Percentiles rank a stretch among this genome's conserved stretches.
Conservation (phyloP, 495 filamentous ascomycete genomes). For the Rhypophila decipiens region DNA sequence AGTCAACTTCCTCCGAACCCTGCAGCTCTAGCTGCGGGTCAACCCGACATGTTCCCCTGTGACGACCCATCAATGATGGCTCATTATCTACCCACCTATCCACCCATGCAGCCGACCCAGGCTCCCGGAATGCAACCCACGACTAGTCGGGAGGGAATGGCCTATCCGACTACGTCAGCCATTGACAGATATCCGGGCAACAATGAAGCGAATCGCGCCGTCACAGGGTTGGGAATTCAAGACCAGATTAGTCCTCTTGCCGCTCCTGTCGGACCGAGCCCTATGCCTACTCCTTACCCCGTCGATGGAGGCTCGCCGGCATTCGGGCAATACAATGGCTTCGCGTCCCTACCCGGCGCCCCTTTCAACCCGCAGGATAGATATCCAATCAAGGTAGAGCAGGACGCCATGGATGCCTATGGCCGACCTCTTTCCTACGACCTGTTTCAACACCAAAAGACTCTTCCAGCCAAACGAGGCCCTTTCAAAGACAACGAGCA, state of each 20-base stretch:
- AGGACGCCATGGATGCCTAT: conserved; percentile 8
- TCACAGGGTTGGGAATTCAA: conserved; percentile 7
- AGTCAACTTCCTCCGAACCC: conserved; percentile 15
- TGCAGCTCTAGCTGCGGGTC: conserved; percentile 14
- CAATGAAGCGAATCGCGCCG: neutral
- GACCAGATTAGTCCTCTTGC: conserved; percentile 4
- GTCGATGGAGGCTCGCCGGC: conserved; percentile 6
- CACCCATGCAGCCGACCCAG: conserved; percentile 32
- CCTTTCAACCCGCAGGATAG: conserved; percentile 6
- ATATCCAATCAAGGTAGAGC: conserved; percentile 9
- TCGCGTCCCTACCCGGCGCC: neutral
- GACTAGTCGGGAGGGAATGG: conserved; percentile 36
- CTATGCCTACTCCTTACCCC: conserved; percentile 5
- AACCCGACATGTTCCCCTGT: conserved; percentile 21
- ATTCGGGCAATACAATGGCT: conserved; percentile 5
- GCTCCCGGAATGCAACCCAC: conserved; percentile 30
- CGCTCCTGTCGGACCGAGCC: neutral
- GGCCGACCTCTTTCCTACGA: conserved; percentile 8
- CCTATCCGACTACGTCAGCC: conserved; percentile 32
- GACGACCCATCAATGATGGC: conserved; percentile 25
- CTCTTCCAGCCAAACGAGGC: conserved; percentile 34
- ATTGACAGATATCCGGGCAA: conserved; percentile 21
- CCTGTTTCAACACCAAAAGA: conserved; percentile 13
- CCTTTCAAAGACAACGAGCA: conserved; percentile 42
- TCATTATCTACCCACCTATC: conserved; percentile 33